Evolutionary conservation across 1,284 basidiomycete species (phyloP), one percentile per base, ranked within the genome.

Genomic region (Laetiporus sulphureus): DNA sequence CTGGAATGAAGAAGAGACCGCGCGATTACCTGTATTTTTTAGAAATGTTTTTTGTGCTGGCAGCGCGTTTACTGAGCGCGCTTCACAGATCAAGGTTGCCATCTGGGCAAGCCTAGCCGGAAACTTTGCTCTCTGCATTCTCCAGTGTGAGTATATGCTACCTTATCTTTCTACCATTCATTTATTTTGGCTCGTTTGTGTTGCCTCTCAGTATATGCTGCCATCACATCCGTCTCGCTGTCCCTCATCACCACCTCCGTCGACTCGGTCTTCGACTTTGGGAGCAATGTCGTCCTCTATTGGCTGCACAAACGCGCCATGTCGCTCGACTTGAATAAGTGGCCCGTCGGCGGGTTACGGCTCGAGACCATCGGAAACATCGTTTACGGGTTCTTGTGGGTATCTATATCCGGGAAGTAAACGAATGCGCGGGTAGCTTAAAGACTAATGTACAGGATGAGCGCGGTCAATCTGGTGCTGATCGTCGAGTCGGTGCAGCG

Each of bases 331-430:
- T 55, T 67, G 38, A 87, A 83, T 60, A 91, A 89, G 55, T 96
- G 91, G 91, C 92, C 91, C 5, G 86, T 91, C 11, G 87, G 92
- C 38, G 94, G 94, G 20, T 76, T 83, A n/a, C 75, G 91, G 36
- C 74, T 95, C 34, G 89, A 93, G 62, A 93, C 88, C 1, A 92
- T 93, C 47, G 91, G 91, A 29, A 94, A 95, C 56, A 83, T 94
- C 48, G 70, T 90, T 41, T 96, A 92, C 53, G 88, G 88, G 83
- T 37, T 53, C 79, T 66, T 27, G 23, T n/a, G 23, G 25, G 29
- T 30, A 11, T 46, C 55, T 30, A 48, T 23, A 27, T 27, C 20
- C 20, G n/a, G 8, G 5, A 13, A 4, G 32, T 23, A 18, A 38
- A 13, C 18, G 15, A 20, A 32, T 31, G 22, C 19, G 5, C 60